Evolutionary conservation across 306 rosid species (phyloP).

Genomic region (Rubus idaeus): DNA sequence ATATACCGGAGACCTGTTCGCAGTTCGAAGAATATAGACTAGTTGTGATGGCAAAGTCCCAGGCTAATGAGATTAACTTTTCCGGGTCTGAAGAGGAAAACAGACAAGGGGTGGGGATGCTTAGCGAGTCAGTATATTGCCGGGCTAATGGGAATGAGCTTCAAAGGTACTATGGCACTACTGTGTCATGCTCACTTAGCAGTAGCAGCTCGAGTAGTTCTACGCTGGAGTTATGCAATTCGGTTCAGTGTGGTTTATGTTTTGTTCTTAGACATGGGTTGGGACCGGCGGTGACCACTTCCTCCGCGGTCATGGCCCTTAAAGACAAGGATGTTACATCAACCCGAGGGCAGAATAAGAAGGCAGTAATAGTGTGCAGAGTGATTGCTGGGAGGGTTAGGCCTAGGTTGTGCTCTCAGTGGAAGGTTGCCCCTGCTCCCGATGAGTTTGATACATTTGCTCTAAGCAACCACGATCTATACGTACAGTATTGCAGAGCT

Average conservation of each 20-base stretch:
- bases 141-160: constrained; percentile 1
- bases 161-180: background rate
- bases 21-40: background rate
- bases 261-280: background rate
- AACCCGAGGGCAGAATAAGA: background rate
- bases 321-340: background rate
- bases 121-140: background rate
- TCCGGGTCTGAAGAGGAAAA: background rate
- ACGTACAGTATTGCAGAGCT: background rate
- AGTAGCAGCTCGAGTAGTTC: background rate
- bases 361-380: constrained; percentile 5
- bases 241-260: background rate
- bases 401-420: background rate
- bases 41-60: background rate
- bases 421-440: background rate
- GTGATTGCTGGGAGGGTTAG: background rate
- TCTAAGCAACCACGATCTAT: background rate
- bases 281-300: background rate
- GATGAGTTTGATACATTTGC: background rate
- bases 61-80: background rate
- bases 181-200: background rate
- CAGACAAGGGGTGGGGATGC: background rate
- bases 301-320: background rate
- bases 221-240: background rate
- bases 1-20: background rate